Evolutionary conservation across 202 grass and related monocot species (phyloP).

Genomic region (Zizania palustris): DNA sequence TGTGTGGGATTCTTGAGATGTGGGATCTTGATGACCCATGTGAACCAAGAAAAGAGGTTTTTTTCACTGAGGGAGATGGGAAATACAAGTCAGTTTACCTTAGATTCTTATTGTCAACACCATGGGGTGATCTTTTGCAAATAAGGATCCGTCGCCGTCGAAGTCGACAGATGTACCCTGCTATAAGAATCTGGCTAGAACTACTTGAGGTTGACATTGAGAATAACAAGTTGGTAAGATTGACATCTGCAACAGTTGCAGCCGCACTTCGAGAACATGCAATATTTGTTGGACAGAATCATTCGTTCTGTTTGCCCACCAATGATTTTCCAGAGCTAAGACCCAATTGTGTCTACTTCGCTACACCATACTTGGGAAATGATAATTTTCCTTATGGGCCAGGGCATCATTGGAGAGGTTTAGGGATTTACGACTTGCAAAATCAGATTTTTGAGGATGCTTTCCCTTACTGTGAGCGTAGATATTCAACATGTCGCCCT

Average conservation of each 20-base stretch:
- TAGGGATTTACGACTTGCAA: not conserved
- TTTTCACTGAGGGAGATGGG: too few species aligned
- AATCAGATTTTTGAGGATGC: not conserved
- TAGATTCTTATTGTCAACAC: constrained; percentile 1
- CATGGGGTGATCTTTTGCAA: constrained; percentile 22
- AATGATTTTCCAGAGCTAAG: not conserved
- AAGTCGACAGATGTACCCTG: too few species aligned
- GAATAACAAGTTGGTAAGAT: not conserved
- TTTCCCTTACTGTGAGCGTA: not conserved
- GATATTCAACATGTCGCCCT: too few species aligned
- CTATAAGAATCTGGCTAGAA: not conserved
- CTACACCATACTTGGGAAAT: constrained; percentile 7
- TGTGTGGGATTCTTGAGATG: not conserved
- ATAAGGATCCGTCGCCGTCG: not conserved
- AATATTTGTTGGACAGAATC: constrained; percentile 26
- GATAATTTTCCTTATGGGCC: not conserved
- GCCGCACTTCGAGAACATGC: not conserved
- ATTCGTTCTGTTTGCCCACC: constrained; percentile 18
- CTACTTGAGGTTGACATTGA: not conserved
- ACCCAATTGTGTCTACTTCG: constrained; percentile 13
- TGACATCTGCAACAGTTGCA: not conserved
- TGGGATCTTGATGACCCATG: constrained; percentile 19
- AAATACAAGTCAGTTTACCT: too few species aligned
- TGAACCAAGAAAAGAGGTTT: constrained; percentile 6
- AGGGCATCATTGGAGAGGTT: not conserved